Percentiles rank a stretch among this genome's conserved stretches.
phyloP scores from a whole-genome alignment of 768 basidiomycete species.

The Collybiopsis confluens region DNA sequence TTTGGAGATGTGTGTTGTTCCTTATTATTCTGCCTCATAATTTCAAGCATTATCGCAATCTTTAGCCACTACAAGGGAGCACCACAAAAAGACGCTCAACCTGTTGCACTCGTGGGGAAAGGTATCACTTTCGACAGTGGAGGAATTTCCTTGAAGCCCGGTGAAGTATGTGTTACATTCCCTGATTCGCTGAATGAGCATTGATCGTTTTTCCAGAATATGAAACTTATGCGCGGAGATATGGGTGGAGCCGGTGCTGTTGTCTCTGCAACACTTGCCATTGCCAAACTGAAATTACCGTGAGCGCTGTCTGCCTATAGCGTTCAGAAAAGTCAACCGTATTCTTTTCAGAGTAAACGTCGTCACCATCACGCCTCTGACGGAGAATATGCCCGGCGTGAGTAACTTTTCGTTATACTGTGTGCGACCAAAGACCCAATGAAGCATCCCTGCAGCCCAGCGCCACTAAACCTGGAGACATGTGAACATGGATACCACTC shows the following conservation, averaged over 20 bases:
- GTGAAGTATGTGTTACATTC: conserved; percentile 46
- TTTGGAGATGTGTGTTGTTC: conserved; percentile 64
- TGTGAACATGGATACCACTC: conserved; percentile 39
- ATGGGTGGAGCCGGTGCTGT: conserved; percentile 91
- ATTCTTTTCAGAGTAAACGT: conserved; percentile 58
- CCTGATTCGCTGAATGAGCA: too few species aligned
- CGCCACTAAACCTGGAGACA: conserved; percentile 80
- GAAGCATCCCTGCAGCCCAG: conserved; percentile 24
- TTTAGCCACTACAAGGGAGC: conserved; percentile 87
- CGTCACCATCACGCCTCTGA: conserved; percentile 66
- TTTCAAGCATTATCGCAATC: conserved; percentile 20
- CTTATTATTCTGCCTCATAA: background rate
- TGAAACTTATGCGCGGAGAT: conserved; percentile 84
- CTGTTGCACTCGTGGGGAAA: conserved; percentile 79
- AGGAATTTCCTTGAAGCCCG: conserved; percentile 83
- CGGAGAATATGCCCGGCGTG: conserved; percentile 82
- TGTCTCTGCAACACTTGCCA: conserved; percentile 65
- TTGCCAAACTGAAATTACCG: conserved; percentile 81
- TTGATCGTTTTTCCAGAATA: conserved; percentile 38
- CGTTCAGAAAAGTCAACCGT: background rate
- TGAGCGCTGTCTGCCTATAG: conserved; percentile 28
- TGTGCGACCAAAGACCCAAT: conserved; percentile 10
- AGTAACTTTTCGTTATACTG: conserved; percentile 17
- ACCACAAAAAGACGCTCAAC: conserved; percentile 45
- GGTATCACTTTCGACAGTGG: conserved; percentile 89